Percentiles rank a stretch among this genome's conserved stretches.
phyloP scores from a whole-genome alignment of 306 rosid species.

The Quercus agrifolia region DNA sequence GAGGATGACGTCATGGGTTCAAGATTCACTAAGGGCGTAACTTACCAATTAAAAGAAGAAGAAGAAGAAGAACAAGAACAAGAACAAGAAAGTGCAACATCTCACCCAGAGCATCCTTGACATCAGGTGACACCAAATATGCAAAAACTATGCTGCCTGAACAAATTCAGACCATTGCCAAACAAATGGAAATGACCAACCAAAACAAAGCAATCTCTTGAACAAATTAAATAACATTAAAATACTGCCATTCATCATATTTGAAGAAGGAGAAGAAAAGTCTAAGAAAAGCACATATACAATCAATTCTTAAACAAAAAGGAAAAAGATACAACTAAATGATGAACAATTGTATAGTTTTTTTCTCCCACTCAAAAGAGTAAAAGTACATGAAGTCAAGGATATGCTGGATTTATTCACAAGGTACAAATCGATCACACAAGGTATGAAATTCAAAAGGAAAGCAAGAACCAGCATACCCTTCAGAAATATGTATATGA shows the following conservation, averaged over 20 bases:
- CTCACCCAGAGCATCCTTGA: background rate
- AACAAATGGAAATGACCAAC: background rate
- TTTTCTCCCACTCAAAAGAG: background rate
- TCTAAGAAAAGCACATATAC: background rate
- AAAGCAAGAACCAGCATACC: conserved; percentile 2
- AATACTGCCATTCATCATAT: background rate
- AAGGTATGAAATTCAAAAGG: conserved; percentile 16
- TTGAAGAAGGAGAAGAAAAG: background rate
- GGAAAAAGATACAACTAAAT: background rate
- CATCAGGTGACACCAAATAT: background rate
- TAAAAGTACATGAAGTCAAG: background rate
- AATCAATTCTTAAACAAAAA: background rate
- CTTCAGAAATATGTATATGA: conserved; percentile 9
- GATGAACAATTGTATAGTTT: background rate
- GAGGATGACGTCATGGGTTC: too few species aligned
- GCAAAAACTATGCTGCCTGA: background rate
- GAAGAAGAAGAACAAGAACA: too few species aligned
- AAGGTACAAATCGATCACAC: conserved; percentile 10
- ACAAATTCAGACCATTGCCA: background rate
- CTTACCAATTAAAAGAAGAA: too few species aligned
- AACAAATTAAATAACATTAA: background rate
- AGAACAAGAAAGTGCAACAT: background rate
- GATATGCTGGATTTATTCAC: conserved; percentile 3
- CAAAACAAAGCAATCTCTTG: background rate
- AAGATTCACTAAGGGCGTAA: too few species aligned